phyloP scores from a whole-genome alignment of 1,139 yeast genomes.

The Diutina mesorugosa region DNA sequence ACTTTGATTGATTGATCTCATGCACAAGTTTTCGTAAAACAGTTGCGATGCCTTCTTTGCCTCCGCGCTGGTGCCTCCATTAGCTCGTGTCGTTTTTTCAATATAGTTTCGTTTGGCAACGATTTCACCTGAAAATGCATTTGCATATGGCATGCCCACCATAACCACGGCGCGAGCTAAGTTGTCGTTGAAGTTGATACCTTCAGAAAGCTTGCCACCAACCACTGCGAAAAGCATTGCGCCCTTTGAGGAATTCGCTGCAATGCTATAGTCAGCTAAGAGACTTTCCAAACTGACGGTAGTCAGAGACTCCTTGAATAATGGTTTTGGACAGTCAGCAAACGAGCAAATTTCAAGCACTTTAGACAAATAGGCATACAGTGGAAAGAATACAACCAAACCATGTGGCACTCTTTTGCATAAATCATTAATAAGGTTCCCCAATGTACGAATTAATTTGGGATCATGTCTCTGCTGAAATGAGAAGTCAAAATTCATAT shows the following conservation, averaged over 20 bases:
- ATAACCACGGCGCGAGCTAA: slow-evolving; percentile 79
- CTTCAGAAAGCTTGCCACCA: slow-evolving; percentile 91
- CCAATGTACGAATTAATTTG: slow-evolving; percentile 38
- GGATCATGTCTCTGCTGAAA: slow-evolving; percentile 45
- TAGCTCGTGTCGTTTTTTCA: slow-evolving; percentile 27
- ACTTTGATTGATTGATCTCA: slow-evolving; percentile 88
- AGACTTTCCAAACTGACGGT: slow-evolving; percentile 28
- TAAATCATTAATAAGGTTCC: slow-evolving; percentile 32
- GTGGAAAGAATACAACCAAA: slow-evolving; percentile 72
- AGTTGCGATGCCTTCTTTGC: slow-evolving; percentile 39
- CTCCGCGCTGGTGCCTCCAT: slow-evolving; percentile 26
- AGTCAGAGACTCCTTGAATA: slow-evolving; percentile 46
- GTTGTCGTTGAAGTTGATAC: slow-evolving; percentile 80
- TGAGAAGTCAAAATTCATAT: slow-evolving; percentile 45
- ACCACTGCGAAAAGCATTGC: slow-evolving; percentile 76
- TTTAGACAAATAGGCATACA: slow-evolving; percentile 56
- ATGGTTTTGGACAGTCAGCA: slow-evolving; percentile 16
- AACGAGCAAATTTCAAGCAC: slow-evolving; percentile 40
- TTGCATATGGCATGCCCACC: slow-evolving; percentile 88
- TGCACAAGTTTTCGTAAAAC: slow-evolving; percentile 76
- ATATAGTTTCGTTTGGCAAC: slow-evolving; percentile 61
- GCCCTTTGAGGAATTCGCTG: slow-evolving; percentile 24
- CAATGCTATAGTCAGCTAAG: slow-evolving; percentile 36
- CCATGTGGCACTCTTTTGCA: slow-evolving; percentile 53
- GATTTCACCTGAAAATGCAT: slow-evolving; percentile 71